Evolutionary conservation across 2,329 filamentous ascomycete genomes (phyloP), one percentile per base, ranked within the genome.

Genomic region (Aspergillus alliaceus): DNA sequence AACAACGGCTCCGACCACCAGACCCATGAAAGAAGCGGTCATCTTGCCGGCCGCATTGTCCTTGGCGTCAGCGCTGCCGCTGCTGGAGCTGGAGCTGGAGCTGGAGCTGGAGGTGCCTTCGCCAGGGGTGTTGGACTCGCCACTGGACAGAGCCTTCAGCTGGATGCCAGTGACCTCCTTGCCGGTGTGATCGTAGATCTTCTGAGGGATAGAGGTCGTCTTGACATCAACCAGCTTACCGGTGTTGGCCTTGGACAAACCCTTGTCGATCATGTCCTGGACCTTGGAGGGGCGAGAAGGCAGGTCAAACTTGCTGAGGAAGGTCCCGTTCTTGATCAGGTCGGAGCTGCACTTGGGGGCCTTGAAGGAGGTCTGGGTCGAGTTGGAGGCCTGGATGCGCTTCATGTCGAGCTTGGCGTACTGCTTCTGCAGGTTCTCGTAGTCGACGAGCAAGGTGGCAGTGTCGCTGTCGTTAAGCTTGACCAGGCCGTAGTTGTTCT

Each of bases 221-320:
- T 75, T 80, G 50, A 91, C 82, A 2, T 77, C 65, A 25, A 89
- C 82, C 53, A 96, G 71, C 51, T 88, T 85, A 66, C 88, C 89
- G 14, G 72, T 76, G 37, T 86, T 86, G 55, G 86, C 83, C 61
- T 84, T 84, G 49, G 75, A 78, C 59, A 96, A 84, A 60, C 93
- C 93, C 49, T 89, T 85, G 64, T 90, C 80, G 70, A 97, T 93
- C 68, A 96, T 81, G 46, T 84, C 80, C 59, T 87, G 80, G 37
- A 86, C 87, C 63, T 87, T 89, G 4, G 83, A 79, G 12, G 91
- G 91, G 6, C 85, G 80, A 3, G 69, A 76, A 48, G 89, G 93
- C 56, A 96, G 79, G 46, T 87, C 88, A 79, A 96, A 98, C 80
- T 91, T 89, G 73, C 79, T 87, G 75, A 83, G 84, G 80, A 96